These are phyloP conservation scores for Xenosphaeropsis pyriputrescens DNA, from an alignment of 2,329 filamentous ascomycete genomes.

Conservation along the genomic window DNA sequence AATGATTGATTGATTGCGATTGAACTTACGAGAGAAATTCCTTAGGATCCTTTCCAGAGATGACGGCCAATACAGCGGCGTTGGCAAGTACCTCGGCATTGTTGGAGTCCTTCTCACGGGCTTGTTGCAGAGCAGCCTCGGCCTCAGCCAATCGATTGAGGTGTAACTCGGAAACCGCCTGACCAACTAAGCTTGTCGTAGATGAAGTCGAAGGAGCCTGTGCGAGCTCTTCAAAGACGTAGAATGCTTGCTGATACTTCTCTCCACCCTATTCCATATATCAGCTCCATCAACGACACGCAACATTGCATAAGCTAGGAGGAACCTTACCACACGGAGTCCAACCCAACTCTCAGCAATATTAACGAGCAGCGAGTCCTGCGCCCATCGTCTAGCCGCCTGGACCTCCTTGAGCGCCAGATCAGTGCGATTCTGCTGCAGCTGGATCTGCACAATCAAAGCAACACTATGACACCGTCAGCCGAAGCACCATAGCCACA, in stretches of 20 bases:
- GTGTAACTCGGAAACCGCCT: slow-evolving; percentile 85
- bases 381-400: slow-evolving; percentile 80
- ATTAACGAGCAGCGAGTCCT: slow-evolving; percentile 88
- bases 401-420: slow-evolving; percentile 81
- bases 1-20: neutral
- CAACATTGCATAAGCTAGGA: neutral
- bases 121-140: slow-evolving; percentile 71
- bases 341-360: slow-evolving; percentile 93
- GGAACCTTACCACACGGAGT: slow-evolving; percentile 55
- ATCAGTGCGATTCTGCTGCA: slow-evolving; percentile 82
- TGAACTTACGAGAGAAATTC: slow-evolving; percentile 48
- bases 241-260: slow-evolving; percentile 92
- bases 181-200: slow-evolving; percentile 62
- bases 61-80: slow-evolving; percentile 60
- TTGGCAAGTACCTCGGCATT: slow-evolving; percentile 72
- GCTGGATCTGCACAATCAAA: slow-evolving; percentile 81
- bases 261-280: slow-evolving; percentile 57
- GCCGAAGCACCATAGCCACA: too few relatives aligned
- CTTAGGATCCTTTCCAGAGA: slow-evolving; percentile 56
- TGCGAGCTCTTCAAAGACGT: slow-evolving; percentile 93
- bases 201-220: slow-evolving; percentile 73
- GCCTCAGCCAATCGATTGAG: slow-evolving; percentile 81
- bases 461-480: slow-evolving; percentile 35
- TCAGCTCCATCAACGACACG: slow-evolving; percentile 12
- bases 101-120: slow-evolving; percentile 56